Base-by-base conservation (phyloP, 495 filamentous ascomycete species). In the Talaromyces wortmannii region DNA sequence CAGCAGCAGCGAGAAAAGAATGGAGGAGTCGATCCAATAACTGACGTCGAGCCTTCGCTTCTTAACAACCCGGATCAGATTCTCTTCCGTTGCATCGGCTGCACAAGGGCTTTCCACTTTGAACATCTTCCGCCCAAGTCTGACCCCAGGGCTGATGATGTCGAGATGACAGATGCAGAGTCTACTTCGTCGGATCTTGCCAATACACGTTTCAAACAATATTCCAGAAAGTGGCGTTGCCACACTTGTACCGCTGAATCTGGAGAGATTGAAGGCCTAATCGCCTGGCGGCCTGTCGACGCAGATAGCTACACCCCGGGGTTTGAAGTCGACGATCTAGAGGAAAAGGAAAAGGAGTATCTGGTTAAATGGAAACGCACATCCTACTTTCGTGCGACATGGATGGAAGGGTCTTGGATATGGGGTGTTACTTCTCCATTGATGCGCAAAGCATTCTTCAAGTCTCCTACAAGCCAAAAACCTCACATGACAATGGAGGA, bases 351-450 rank as follows among this genome's bases (percentile, higher is more conserved):
- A 5, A 87, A 91, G 45, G 90, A 96, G 61, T 97, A 97, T 59
- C 79, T 99, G 0, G 73, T 97, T 61, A 97, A 94, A 67, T 97
- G 91, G 86, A 81, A 87, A 36, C 63, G 74, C 0, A 78, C 82
- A 50, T 95, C 92, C 0, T 92, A 96, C 57, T 86, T 83, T 59
- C 86, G 86, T 52, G 86, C 84, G 18, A 73, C 68, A 3, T 99
- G 95, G 95, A 83, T 89, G 78, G 84, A 88, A 15, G 95, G 94
- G 7, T 78, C 84, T 23, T 99, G 95, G 95, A 79, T 92, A 12
- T 91, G 81, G 78, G 92, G 91, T n/a, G 71, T 85, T n/a, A 79
- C 79, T 45, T 68, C 72, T 15, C 50, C 66, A 5, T 23, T 62
- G 2, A 95, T 89, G 86, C 80, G 90, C 6, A 80, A 76, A 13